Conservation (phyloP, 169 alveolate species). For the Eimeria tenella region DNA sequence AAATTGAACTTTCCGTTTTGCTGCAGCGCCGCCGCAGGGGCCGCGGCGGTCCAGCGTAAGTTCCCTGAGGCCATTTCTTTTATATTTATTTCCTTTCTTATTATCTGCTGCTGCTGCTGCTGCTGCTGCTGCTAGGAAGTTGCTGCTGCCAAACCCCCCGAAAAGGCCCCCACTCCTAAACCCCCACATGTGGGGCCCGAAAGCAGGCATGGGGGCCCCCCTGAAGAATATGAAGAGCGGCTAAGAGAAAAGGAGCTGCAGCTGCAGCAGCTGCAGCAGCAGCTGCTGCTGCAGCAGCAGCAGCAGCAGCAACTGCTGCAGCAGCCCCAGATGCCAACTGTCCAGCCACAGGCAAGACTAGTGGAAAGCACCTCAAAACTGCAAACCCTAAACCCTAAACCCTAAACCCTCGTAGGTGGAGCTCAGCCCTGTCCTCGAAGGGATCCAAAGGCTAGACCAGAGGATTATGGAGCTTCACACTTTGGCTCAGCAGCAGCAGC, state of each 20-base stretch:
- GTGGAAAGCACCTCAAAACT: neutral
- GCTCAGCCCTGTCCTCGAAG: slow-evolving; percentile 38
- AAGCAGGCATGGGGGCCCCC: neutral
- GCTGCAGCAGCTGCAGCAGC: neutral
- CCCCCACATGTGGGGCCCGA: slow-evolving; percentile 43
- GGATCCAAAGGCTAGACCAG: neutral
- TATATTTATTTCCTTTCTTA: too few relatives aligned
- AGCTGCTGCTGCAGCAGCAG: neutral
- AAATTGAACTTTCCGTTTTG: too few relatives aligned
- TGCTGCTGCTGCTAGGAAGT: neutral
- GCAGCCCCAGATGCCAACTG: neutral
- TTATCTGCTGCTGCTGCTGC: neutral
- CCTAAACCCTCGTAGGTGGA: slow-evolving; percentile 18
- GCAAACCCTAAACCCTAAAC: neutral
- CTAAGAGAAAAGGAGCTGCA: slow-evolving; percentile 9
- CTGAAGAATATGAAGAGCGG: neutral
- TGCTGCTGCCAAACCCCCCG: neutral
- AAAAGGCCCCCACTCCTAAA: neutral
- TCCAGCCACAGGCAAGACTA: neutral
- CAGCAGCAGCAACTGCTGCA: slow-evolving; percentile 14
- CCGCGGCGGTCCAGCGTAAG: too few relatives aligned
- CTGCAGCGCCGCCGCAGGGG: too few relatives aligned
- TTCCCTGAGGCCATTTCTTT: neutral
- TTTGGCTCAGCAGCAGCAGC: slow-evolving; percentile 42
- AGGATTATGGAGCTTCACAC: neutral